phyloP scores from a whole-genome alignment of 495 filamentous ascomycete species.

The Pyronema domesticum region DNA sequence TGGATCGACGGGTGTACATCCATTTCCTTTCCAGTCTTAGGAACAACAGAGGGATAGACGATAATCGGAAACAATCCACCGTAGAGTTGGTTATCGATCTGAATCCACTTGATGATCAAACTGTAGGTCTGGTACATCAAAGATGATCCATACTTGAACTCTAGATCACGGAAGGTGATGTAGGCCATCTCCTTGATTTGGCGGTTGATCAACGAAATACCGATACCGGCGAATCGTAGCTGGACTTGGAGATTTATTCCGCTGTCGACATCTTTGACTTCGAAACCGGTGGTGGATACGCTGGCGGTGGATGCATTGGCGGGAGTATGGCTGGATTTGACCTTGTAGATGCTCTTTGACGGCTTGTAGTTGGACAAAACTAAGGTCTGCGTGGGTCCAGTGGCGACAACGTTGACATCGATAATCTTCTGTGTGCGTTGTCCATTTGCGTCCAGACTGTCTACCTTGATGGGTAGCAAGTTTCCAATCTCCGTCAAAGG shows the following conservation, averaged over 20 bases:
- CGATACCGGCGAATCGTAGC: conserved; percentile 72
- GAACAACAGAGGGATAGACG: conserved; percentile 94
- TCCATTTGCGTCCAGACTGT: conserved; percentile 15
- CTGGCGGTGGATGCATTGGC: conserved; percentile 35
- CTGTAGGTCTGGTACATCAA: conserved; percentile 76
- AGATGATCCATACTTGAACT: conserved; percentile 85
- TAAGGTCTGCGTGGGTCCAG: conserved; percentile 86
- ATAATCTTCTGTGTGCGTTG: conserved; percentile 54
- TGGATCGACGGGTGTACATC: conserved; percentile 91
- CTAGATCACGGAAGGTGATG: conserved; percentile 79
- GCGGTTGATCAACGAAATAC: conserved; percentile 81
- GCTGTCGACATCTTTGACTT: conserved; percentile 78
- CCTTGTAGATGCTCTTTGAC: conserved; percentile 87
- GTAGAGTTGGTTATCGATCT: conserved; percentile 97
- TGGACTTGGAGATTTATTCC: conserved; percentile 76
- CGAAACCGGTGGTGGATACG: conserved; percentile 48
- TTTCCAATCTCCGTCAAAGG: conserved; percentile 94
- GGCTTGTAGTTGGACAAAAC: conserved; percentile 86
- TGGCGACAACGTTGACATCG: conserved; percentile 85
- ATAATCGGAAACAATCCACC: conserved; percentile 96
- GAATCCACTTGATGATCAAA: conserved; percentile 88
- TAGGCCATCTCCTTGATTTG: conserved; percentile 87
- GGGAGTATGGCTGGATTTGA: conserved; percentile 36
- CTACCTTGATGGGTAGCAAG: conserved; percentile 30
- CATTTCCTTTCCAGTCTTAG: conserved; percentile 92